A percentile compares a stretch with the other conserved stretches of the same genome.
These are phyloP conservation scores for Zygoascus sp. DNA, from an alignment of 1,139 yeast species.

Conservation along the genomic window DNA sequence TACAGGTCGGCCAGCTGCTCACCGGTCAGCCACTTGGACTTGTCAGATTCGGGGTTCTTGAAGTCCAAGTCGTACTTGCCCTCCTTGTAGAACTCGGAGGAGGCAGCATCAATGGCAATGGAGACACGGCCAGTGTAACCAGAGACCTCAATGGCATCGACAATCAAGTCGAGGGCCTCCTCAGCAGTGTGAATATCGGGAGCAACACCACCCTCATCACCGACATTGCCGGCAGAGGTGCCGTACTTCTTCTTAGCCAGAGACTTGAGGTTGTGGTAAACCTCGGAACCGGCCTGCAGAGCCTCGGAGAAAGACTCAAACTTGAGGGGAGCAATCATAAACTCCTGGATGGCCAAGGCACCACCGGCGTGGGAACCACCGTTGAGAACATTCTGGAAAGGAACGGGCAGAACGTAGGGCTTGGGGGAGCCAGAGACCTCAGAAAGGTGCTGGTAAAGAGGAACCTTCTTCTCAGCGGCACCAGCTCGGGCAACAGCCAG, in stretches of 20 bases:
- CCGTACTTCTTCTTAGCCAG: slow-evolving; percentile 92
- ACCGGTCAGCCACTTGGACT: slow-evolving; percentile 85
- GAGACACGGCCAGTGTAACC: slow-evolving; percentile 89
- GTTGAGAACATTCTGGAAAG: slow-evolving; percentile 95
- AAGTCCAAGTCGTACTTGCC: slow-evolving; percentile 95
- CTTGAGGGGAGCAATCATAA: slow-evolving; percentile 93
- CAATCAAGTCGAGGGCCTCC: slow-evolving; percentile 92
- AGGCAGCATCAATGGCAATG: slow-evolving; percentile 93
- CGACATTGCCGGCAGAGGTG: slow-evolving; percentile 96
- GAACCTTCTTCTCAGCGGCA: slow-evolving; percentile 84
- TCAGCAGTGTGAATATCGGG: slow-evolving; percentile 90
- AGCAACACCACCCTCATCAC: slow-evolving; percentile 99
- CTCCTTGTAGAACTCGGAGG: slow-evolving; percentile 94
- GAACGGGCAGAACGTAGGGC: slow-evolving; percentile 88
- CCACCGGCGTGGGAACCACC: slow-evolving; percentile 99
- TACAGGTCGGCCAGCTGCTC: slow-evolving; percentile 79
- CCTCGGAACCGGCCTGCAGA: slow-evolving; percentile 92
- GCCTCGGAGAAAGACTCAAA: slow-evolving; percentile 89
- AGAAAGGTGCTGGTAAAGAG: slow-evolving; percentile 82
- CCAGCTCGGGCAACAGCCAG: slow-evolving; percentile 92
- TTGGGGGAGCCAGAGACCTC: slow-evolving; percentile 60
- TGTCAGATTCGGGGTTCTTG: slow-evolving; percentile 90
- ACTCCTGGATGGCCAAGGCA: slow-evolving; percentile 96
- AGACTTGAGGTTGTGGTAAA: slow-evolving; percentile 89
- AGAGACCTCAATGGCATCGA: slow-evolving; percentile 78